Base-by-base conservation (phyloP, 2,329 filamentous ascomycete species). In the Xylaria sp. region DNA sequence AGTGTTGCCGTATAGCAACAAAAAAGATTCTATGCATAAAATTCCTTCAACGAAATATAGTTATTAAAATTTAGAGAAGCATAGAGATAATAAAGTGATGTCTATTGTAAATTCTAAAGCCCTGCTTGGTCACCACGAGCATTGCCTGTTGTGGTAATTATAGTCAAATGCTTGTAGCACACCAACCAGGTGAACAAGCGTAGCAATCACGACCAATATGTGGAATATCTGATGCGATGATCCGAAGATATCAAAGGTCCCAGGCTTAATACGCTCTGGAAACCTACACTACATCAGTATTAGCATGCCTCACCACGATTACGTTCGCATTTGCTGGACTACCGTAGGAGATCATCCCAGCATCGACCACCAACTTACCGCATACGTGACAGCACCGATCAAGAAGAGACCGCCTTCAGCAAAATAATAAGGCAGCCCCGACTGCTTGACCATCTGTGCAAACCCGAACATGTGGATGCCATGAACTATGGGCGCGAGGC, bases 201-300 rank as follows among this genome's bases (percentile, higher is more conserved):
- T 76, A 5, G 76, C 78, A 4, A 81, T 31, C 0, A 80, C 79
- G 9, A 81, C 78, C 6, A 80, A 71, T 10, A 79, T 66, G 54
- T 82, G 80, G 56, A 82, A 81, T 6, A 81, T 74, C 62, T 81
- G 79, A 60, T 81, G 80, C 13, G 79, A 82, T 3, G 76, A 74
- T 15, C 79, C 77, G 63, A 72, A 78, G 31, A 80, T 76, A 65
- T 82, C 80, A 67, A 82, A 82, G 8, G 58, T 71, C 2, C 77
- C 79, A 1, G 79, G 80, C 17, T 66, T 72, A 48, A 75, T 67
- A 27, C 72, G 72, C 67, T 83, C 80, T 1, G 80, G 80, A 48
- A 82, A 76, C 44, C 76, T 72, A 8, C 72, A 76, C 79, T 64
- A 43, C 15, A 46, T 29, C 13, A 15, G 17, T 23, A 61, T 62